Conservation (phyloP, 345 rosid genomes). For the Salix arbutifolia region DNA sequence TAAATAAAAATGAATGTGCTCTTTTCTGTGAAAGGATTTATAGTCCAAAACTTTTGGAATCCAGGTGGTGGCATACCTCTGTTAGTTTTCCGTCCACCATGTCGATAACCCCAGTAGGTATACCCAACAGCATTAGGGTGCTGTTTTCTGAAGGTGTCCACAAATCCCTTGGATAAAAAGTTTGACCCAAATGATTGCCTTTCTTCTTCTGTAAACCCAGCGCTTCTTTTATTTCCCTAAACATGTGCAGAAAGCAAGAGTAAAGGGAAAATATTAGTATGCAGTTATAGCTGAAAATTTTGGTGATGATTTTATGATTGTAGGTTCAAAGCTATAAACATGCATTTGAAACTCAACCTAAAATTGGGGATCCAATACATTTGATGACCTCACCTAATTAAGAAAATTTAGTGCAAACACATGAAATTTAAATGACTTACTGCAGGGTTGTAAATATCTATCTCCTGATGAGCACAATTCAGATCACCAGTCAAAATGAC, state of each 20-base stretch:
- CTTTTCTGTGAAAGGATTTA: background rate
- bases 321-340: background rate
- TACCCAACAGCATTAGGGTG: constrained; percentile 84
- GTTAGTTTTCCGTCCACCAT: constrained; percentile 73
- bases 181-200: constrained; percentile 68
- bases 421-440: constrained; percentile 36
- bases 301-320: background rate
- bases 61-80: constrained; percentile 41
- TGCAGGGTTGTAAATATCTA: constrained; percentile 77
- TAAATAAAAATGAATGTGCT: no score
- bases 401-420: background rate
- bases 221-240: constrained; percentile 92
- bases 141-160: constrained; percentile 88
- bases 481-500: constrained; percentile 93
- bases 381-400: no score
- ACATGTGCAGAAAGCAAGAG: background rate
- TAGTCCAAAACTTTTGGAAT: background rate
- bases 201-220: constrained; percentile 87
- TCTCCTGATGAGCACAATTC: constrained; percentile 94
- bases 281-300: background rate
- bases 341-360: background rate
- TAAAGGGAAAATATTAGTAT: background rate
- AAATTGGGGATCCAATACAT: background rate
- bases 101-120: constrained; percentile 93
- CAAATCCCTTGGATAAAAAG: constrained; percentile 73